These are phyloP conservation scores for Boletus reticulatus DNA, from an alignment of 768 basidiomycete species.

Conservation along the genomic window DNA sequence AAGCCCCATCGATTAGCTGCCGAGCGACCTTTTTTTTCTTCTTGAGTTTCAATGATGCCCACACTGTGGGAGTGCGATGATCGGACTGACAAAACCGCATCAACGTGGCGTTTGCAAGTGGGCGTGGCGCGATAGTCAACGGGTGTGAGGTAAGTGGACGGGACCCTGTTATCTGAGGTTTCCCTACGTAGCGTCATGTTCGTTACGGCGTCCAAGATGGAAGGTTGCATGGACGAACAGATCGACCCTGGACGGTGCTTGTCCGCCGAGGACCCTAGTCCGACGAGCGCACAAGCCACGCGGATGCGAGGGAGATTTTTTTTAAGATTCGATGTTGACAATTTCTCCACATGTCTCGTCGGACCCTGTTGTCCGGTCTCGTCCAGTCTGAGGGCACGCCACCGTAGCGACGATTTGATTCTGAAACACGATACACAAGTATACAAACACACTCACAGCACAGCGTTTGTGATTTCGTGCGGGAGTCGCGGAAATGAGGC, in stretches of 20 bases:
- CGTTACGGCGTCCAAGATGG: not conserved
- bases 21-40: not conserved
- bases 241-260: constrained; percentile 7
- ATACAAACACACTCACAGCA: not conserved
- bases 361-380: not conserved
- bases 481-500: constrained; percentile 1
- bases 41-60: not conserved
- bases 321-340: not conserved
- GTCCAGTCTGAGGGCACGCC: not conserved
- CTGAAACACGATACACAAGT: constrained; percentile 7
- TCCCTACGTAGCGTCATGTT: not conserved
- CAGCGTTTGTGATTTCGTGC: not conserved
- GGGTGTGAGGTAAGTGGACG: constrained; percentile 4
- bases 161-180: constrained; percentile 9
- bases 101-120: not conserved
- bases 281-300: constrained; percentile 8
- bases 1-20: not conserved
- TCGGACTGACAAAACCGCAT: constrained; percentile 1
- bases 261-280: constrained; percentile 1
- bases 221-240: not conserved
- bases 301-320: too few species aligned
- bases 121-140: not conserved
- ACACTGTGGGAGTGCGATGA: not conserved
- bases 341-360: not conserved
- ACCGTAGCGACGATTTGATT: not conserved